Evolutionary conservation across 495 filamentous ascomycete species (phyloP).

Genomic region (Aspergillus olivimuriae): DNA sequence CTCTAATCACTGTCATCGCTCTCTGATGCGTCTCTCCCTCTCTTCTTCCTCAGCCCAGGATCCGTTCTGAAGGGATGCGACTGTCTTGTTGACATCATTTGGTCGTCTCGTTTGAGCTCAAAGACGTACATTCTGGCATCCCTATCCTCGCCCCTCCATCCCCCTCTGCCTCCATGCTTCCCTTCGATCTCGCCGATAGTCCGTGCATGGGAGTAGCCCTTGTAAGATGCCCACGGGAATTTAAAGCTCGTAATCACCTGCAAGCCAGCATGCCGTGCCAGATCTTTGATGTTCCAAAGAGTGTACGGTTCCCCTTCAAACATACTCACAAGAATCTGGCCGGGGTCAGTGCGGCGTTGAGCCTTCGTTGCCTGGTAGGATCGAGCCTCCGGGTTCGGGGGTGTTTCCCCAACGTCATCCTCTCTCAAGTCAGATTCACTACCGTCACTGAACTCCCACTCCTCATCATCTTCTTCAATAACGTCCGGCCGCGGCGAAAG

Average conservation of each 20-base stretch:
- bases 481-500: constrained; percentile 34
- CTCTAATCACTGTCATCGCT: constrained; percentile 30
- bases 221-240: constrained; percentile 70
- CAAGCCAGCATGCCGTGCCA: constrained; percentile 73
- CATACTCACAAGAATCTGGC: constrained; percentile 74
- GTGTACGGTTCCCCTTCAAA: constrained; percentile 94
- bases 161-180: constrained; percentile 45
- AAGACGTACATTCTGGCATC: constrained; percentile 74
- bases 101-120: constrained; percentile 52
- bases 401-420: constrained; percentile 9
- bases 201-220: constrained; percentile 80
- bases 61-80: neutral
- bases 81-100: neutral
- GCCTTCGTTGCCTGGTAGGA: constrained; percentile 8
- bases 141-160: constrained; percentile 77
- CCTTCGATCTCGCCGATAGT: constrained; percentile 75
- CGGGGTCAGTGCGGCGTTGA: constrained; percentile 30
- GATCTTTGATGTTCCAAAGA: constrained; percentile 85
- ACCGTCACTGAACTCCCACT: constrained; percentile 11
- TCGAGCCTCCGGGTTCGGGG: neutral
- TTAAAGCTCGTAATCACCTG: constrained; percentile 68
- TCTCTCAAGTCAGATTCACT: constrained; percentile 8
- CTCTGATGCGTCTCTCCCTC: constrained; percentile 38
- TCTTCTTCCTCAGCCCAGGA: constrained; percentile 26
- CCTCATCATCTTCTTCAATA: constrained; percentile 18